Evolutionary conservation across 768 basidiomycete genomes (phyloP).

Genomic region (Cystofilobasidium macerans): DNA sequence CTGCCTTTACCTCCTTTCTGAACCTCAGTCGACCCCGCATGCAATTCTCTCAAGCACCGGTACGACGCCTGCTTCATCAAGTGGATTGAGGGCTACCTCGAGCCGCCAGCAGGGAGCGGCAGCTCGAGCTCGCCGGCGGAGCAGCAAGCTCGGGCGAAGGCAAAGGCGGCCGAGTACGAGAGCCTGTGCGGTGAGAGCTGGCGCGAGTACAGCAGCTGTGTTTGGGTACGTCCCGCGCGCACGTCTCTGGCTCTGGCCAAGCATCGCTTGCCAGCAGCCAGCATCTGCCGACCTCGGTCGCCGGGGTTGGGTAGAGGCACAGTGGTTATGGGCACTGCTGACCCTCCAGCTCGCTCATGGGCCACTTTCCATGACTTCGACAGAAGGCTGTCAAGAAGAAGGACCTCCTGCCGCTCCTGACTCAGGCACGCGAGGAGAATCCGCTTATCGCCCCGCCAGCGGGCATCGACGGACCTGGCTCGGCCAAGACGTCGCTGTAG

Average conservation of each 20-base stretch:
- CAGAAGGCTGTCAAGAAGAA: slow-evolving; percentile 67
- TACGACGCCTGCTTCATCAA: slow-evolving; percentile 95
- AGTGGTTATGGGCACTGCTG: too few relatives aligned
- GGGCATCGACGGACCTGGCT: slow-evolving; percentile 1
- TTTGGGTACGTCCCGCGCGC: slow-evolving; percentile 52
- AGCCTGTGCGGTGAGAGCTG: slow-evolving; percentile 71
- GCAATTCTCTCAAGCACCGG: slow-evolving; percentile 75
- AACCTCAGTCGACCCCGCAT: slow-evolving; percentile 44
- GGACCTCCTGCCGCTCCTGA: slow-evolving; percentile 61
- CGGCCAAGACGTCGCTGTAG: background rate
- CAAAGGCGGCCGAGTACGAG: slow-evolving; percentile 80
- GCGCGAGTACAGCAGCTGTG: slow-evolving; percentile 65
- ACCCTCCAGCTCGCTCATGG: background rate
- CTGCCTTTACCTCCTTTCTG: background rate
- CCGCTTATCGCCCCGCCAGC: slow-evolving; percentile 39
- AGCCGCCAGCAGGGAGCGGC: slow-evolving; percentile 43
- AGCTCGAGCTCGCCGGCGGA: slow-evolving; percentile 41
- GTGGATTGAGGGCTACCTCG: slow-evolving; percentile 95
- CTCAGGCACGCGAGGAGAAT: slow-evolving; percentile 70
- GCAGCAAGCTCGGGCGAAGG: slow-evolving; percentile 50
- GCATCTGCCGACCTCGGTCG: too few relatives aligned
- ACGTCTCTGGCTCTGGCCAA: too few relatives aligned
- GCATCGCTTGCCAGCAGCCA: too few relatives aligned
- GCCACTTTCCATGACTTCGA: background rate
- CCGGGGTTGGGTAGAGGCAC: too few relatives aligned